Conservation (phyloP, 2,329 filamentous ascomycete species). For the Truncatella angustata region DNA sequence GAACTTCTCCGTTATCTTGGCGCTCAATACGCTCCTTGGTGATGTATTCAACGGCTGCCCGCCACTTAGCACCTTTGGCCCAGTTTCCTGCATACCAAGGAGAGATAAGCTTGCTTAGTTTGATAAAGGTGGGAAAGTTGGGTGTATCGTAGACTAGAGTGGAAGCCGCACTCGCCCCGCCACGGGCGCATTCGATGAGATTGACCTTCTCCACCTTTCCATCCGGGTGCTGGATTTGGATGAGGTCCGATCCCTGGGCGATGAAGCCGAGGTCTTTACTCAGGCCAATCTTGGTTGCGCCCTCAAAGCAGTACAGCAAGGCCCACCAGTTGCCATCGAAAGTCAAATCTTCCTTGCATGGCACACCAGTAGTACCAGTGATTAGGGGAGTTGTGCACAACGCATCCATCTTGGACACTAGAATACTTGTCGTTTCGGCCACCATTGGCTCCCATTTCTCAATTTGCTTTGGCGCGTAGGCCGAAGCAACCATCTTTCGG, state of each 20-base stretch:
- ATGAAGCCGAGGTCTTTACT: slow-evolving; percentile 7
- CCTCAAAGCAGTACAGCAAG: slow-evolving; percentile 5
- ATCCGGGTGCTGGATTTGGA: background rate
- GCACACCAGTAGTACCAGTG: slow-evolving; percentile 15
- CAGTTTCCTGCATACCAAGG: no score
- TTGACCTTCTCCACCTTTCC: background rate
- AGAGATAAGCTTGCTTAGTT: background rate
- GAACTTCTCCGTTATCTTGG: slow-evolving; percentile 4
- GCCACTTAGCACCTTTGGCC: background rate
- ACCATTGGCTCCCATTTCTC: slow-evolving; percentile 8
- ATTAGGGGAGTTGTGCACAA: slow-evolving; percentile 8
- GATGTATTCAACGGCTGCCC: background rate
- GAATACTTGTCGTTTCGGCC: background rate
- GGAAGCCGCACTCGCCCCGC: background rate
- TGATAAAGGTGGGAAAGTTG: background rate
- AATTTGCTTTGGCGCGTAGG: slow-evolving; percentile 6
- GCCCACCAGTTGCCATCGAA: slow-evolving; percentile 15
- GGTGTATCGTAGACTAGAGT: background rate
- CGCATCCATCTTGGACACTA: background rate
- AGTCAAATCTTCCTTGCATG: slow-evolving; percentile 17
- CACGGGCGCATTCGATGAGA: background rate
- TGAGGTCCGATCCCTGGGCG: background rate
- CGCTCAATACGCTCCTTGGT: background rate
- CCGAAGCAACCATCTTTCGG: slow-evolving; percentile 3
- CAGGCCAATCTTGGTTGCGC: slow-evolving; percentile 3